These are phyloP conservation scores for Podospora pseudocomata DNA, from an alignment of 495 filamentous ascomycete species.

Conservation along the genomic window DNA sequence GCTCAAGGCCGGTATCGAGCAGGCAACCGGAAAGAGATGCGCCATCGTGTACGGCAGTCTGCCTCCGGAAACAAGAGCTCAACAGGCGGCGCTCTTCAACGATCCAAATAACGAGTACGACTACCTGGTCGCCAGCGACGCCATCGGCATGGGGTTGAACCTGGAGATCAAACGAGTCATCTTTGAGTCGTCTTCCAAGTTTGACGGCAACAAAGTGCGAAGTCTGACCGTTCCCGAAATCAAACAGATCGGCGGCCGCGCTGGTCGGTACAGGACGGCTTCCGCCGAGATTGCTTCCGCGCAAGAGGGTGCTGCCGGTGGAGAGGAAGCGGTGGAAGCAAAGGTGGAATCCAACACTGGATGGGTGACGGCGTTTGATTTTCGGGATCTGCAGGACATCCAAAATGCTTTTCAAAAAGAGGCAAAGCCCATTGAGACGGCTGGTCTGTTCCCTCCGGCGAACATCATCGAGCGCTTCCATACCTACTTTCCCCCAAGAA, in stretches of 20 bases:
- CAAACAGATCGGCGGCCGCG: conserved; percentile 93
- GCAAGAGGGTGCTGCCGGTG: not conserved
- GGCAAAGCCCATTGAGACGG: conserved; percentile 62
- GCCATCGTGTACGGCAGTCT: conserved; percentile 91
- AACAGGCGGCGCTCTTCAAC: conserved; percentile 91
- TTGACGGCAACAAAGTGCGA: conserved; percentile 47
- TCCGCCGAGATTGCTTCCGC: conserved; percentile 38
- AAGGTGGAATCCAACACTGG: conserved; percentile 44
- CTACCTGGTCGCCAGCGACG: conserved; percentile 88
- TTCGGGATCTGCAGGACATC: conserved; percentile 63
- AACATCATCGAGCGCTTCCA: conserved; percentile 64
- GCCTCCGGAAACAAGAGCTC: conserved; percentile 86
- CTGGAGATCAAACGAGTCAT: conserved; percentile 88
- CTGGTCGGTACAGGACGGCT: conserved; percentile 81
- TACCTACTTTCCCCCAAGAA: conserved; percentile 69
- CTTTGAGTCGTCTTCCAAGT: conserved; percentile 75
- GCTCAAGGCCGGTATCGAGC: conserved; percentile 74
- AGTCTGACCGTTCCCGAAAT: conserved; percentile 68
- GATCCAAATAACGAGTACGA: conserved; percentile 93
- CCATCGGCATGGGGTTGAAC: conserved; percentile 97
- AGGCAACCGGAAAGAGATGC: conserved; percentile 67
- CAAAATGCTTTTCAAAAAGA: conserved; percentile 57
- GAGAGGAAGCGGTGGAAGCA: conserved; percentile 7
- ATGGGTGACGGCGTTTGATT: conserved; percentile 75
- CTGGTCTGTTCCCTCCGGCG: conserved; percentile 69